These are phyloP conservation scores for Magnolia kwangsiensis DNA, from an alignment of 164 flowering plant genomes.

Conservation along the genomic window DNA sequence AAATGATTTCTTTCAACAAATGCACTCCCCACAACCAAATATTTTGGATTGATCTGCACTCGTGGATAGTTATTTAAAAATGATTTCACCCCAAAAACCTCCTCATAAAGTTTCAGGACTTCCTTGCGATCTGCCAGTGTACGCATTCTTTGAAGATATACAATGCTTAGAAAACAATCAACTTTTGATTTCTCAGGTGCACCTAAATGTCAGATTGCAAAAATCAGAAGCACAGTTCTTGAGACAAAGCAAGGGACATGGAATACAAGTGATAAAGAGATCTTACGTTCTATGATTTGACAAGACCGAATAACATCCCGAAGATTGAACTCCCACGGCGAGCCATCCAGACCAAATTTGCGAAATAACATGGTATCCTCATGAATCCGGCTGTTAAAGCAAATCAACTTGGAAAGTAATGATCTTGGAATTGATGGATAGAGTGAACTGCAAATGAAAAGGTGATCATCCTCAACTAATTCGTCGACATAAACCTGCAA, in stretches of 20 bases:
- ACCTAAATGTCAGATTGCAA: slow-evolving; percentile 31
- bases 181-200: slow-evolving; percentile 41
- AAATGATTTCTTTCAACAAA: slow-evolving; percentile 40
- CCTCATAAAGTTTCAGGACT: slow-evolving; percentile 64
- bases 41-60: slow-evolving; percentile 47
- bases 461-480: slow-evolving; percentile 76
- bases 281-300: slow-evolving; percentile 66
- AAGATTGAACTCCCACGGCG: slow-evolving; percentile 99
- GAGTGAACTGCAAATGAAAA: slow-evolving; percentile 67
- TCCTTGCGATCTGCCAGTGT: slow-evolving; percentile 65
- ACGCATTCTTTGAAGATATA: slow-evolving; percentile 93
- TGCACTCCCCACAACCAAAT: slow-evolving; percentile 55
- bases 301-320: slow-evolving; percentile 96
- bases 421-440: slow-evolving; percentile 51
- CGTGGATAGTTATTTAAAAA: slow-evolving; percentile 63
- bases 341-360: slow-evolving; percentile 79
- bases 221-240: neutral
- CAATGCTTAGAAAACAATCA: slow-evolving; percentile 58
- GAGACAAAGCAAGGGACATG: neutral
- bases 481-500: slow-evolving; percentile 92
- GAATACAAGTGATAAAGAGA: neutral
- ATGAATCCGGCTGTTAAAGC: slow-evolving; percentile 64
- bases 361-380: slow-evolving; percentile 68
- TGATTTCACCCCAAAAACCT: slow-evolving; percentile 60
- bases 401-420: slow-evolving; percentile 56